phyloP scores from a whole-genome alignment of 148 eudicot species.

The Fagopyrum tataricum region DNA sequence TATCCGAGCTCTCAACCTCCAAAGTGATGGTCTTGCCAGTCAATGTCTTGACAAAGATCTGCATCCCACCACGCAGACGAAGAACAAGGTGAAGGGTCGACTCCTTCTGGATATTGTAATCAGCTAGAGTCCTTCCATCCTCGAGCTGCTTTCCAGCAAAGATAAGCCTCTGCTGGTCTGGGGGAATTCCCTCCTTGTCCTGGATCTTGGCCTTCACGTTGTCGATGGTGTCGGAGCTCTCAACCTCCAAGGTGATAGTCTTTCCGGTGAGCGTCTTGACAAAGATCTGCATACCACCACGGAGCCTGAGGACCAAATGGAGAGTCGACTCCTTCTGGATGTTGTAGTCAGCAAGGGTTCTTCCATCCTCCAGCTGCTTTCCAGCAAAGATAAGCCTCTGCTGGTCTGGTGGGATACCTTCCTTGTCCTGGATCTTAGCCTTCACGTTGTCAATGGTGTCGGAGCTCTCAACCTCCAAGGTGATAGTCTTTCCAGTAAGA shows the following conservation, averaged over 20 bases:
- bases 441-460: constrained; percentile 6
- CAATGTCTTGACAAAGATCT: constrained; percentile 8
- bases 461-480: constrained; percentile 1
- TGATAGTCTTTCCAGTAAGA: constrained; percentile 1
- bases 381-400: constrained; percentile 12
- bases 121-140: constrained; percentile 9
- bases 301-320: constrained; percentile 13
- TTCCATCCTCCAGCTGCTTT: background rate
- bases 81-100: constrained; percentile 10
- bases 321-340: constrained; percentile 11
- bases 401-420: constrained; percentile 10
- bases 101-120: constrained; percentile 12
- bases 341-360: constrained; percentile 9
- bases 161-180: constrained; percentile 11
- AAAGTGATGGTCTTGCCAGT: constrained; percentile 5
- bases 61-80: constrained; percentile 10
- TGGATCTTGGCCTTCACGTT: constrained; percentile 7
- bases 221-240: constrained; percentile 10
- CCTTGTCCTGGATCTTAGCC: constrained; percentile 12
- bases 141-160: constrained; percentile 10
- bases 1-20: constrained; percentile 8
- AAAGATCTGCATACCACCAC: constrained; percentile 12
- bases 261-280: constrained; percentile 7
- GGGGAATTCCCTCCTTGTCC: constrained; percentile 10
- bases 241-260: constrained; percentile 6